These are phyloP conservation scores for Gracilariopsis chorda DNA, from an alignment of 23 red algal species.

Conservation along the genomic window DNA sequence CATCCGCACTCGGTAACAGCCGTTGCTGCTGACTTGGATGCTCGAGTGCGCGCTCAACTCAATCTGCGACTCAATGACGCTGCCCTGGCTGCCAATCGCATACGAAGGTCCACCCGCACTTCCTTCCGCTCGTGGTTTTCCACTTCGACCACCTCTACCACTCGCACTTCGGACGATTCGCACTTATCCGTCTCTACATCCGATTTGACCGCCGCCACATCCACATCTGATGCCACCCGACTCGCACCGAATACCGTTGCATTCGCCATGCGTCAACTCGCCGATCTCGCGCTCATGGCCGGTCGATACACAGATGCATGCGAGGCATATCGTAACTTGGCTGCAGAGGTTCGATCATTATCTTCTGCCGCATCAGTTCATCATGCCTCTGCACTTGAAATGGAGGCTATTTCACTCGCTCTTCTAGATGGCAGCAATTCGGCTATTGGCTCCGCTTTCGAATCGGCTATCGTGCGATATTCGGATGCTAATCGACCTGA, in stretches of 20 bases:
- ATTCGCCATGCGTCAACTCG: conserved; percentile 6
- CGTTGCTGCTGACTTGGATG: not conserved
- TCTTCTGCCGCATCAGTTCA: conserved; percentile 24
- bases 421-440: conserved; percentile 30
- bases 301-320: conserved; percentile 50
- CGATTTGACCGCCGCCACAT: not conserved
- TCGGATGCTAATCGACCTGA: conserved; percentile 28
- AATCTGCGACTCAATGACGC: not conserved
- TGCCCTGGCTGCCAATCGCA: conserved; percentile 9
- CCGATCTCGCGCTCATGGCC: conserved; percentile 34
- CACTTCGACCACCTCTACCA: not conserved
- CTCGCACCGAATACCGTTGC: conserved; percentile 6
- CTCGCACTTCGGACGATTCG: not conserved
- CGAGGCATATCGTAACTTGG: conserved; percentile 44
- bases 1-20: not conserved
- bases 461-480: conserved; percentile 25
- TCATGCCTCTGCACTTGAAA: conserved; percentile 49
- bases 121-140: conserved; percentile 61
- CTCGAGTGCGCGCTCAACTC: not conserved
- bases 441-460: conserved; percentile 12
- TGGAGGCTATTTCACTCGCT: conserved; percentile 7
- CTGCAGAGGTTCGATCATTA: not conserved
- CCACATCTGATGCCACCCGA: not conserved
- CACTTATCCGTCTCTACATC: not conserved
- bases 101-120: conserved; percentile 10